A percentile compares a stretch with the other conserved stretches of the same genome.
Evolutionary conservation across 495 filamentous ascomycete genomes (phyloP).

Genomic region (Zalerion maritima): DNA sequence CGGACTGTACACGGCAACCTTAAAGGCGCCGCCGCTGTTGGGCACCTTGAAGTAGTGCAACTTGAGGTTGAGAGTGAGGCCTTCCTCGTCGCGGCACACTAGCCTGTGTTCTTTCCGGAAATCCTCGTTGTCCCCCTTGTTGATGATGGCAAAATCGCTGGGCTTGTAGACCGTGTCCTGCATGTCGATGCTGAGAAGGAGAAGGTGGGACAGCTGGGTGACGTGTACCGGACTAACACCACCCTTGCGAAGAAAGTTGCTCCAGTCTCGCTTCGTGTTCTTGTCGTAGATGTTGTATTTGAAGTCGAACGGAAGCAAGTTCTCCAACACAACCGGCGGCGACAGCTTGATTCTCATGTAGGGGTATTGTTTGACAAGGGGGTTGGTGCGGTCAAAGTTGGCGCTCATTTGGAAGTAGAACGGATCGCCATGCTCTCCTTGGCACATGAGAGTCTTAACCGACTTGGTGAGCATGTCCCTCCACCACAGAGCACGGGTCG

Average conservation of each 20-base stretch:
- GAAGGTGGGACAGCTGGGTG: conserved; percentile 83
- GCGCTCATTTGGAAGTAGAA: conserved; percentile 96
- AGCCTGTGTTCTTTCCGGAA: conserved; percentile 70
- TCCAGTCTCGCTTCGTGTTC: conserved; percentile 96
- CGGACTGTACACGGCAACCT: conserved; percentile 81
- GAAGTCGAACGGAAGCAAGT: conserved; percentile 92
- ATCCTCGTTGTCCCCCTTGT: conserved; percentile 74
- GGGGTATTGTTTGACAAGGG: conserved; percentile 70
- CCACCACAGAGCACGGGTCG: conserved; percentile 77
- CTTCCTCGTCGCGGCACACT: conserved; percentile 69
- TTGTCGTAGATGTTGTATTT: conserved; percentile 98
- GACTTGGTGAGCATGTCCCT: conserved; percentile 73
- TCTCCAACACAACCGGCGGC: conserved; percentile 86
- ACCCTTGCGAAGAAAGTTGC: conserved; percentile 90
- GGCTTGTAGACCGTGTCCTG: conserved; percentile 89
- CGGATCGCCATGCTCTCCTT: conserved; percentile 67
- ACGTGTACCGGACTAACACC: conserved; percentile 95
- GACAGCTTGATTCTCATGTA: conserved; percentile 87
- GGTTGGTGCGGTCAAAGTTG: conserved; percentile 63
- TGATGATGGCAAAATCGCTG: conserved; percentile 94
- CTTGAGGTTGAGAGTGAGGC: conserved; percentile 61
- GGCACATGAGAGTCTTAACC: conserved; percentile 72
- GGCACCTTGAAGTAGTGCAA: conserved; percentile 90
- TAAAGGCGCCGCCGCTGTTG: conserved; percentile 90
- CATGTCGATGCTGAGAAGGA: conserved; percentile 86